phyloP scores from a whole-genome alignment of 2,329 filamentous ascomycete genomes.

The Dryadomyces quercus-mongolicae region DNA sequence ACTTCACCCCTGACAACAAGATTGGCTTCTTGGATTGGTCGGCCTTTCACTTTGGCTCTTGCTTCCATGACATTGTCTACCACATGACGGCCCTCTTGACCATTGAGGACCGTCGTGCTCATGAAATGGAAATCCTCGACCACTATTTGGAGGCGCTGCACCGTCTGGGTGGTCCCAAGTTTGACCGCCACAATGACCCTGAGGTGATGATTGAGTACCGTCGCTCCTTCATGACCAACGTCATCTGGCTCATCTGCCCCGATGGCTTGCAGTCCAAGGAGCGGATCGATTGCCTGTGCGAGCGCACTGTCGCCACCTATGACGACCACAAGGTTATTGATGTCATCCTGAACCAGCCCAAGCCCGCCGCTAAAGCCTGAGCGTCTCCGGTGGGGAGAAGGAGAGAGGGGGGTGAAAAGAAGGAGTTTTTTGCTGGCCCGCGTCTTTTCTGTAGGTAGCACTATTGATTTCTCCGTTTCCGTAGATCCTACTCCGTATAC shows the following conservation, averaged over 20 bases:
- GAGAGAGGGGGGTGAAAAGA: no score
- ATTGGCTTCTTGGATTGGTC: slow-evolving; percentile 25
- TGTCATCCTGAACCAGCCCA: not conserved
- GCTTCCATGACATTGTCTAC: slow-evolving; percentile 24
- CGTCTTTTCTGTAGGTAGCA: no score
- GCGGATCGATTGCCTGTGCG: slow-evolving; percentile 11
- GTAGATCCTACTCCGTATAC: no score
- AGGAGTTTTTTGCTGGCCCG: no score
- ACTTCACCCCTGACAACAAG: slow-evolving; percentile 14
- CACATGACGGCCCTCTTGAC: slow-evolving; percentile 20
- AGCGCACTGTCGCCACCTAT: not conserved
- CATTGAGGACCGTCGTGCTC: slow-evolving; percentile 20
- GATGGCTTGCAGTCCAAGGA: slow-evolving; percentile 21
- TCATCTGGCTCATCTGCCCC: slow-evolving; percentile 23
- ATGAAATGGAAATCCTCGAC: slow-evolving; percentile 21
- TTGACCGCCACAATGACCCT: slow-evolving; percentile 10
- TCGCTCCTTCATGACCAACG: slow-evolving; percentile 20
- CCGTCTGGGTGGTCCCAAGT: not conserved
- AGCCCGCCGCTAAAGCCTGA: not conserved
- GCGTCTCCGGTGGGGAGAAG: not conserved
- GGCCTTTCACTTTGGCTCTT: slow-evolving; percentile 21
- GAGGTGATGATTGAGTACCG: slow-evolving; percentile 16
- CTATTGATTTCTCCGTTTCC: no score
- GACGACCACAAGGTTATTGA: not conserved
- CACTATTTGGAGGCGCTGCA: slow-evolving; percentile 17